Conservation (phyloP, 2,329 filamentous ascomycete species). For the Curvularia hawaiiensis region DNA sequence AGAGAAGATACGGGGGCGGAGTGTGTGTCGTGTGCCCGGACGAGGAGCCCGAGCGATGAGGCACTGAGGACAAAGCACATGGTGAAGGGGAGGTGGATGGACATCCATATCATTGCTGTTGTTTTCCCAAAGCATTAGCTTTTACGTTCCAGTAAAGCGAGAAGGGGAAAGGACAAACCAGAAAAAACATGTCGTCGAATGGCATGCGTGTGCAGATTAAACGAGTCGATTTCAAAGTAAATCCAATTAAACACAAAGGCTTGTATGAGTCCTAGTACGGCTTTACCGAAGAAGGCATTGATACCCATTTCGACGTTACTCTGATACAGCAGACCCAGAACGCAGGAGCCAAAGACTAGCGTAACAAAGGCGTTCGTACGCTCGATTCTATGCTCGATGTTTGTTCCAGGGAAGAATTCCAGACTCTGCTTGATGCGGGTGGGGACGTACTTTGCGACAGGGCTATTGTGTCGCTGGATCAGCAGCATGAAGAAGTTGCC, state of each 20-base stretch:
- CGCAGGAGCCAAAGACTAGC: slow-evolving; percentile 68
- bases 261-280: slow-evolving; percentile 62
- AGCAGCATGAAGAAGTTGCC: slow-evolving; percentile 53
- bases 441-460: slow-evolving; percentile 19
- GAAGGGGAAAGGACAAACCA: slow-evolving; percentile 39
- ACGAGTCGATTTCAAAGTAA: slow-evolving; percentile 67
- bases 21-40: slow-evolving; percentile 61
- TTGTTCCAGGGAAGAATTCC: slow-evolving; percentile 66
- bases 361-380: slow-evolving; percentile 68
- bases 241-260: slow-evolving; percentile 67
- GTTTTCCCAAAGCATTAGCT: not conserved
- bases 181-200: slow-evolving; percentile 59
- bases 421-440: slow-evolving; percentile 49
- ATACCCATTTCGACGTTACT: slow-evolving; percentile 58
- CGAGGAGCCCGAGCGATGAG: slow-evolving; percentile 62
- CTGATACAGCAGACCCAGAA: slow-evolving; percentile 66
- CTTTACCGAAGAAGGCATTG: slow-evolving; percentile 67
- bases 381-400: slow-evolving; percentile 70
- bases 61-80: slow-evolving; percentile 67
- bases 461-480: slow-evolving; percentile 33
- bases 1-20: slow-evolving; percentile 56
- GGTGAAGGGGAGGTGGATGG: slow-evolving; percentile 65
- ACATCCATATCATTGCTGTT: slow-evolving; percentile 59
- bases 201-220: slow-evolving; percentile 63
- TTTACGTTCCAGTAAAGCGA: not conserved